These are phyloP conservation scores for Plasmodium sp. DNA, from an alignment of 169 alveolate species.

Conservation along the genomic window DNA sequence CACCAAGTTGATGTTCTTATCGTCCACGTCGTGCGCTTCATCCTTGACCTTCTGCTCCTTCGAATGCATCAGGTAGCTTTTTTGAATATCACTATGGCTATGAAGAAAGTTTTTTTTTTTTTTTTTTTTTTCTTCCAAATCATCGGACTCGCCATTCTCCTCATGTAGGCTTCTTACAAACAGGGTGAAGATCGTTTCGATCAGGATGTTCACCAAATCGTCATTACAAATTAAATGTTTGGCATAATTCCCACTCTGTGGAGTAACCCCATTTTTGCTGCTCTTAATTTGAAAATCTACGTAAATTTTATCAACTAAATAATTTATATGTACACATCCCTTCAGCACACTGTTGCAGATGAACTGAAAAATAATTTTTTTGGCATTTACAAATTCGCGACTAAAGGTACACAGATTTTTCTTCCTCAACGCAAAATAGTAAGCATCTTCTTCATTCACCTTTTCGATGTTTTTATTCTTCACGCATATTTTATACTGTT, in stretches of 20 bases:
- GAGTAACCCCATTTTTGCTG: background rate
- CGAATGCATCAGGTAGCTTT: slow-evolving; percentile 61
- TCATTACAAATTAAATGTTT: slow-evolving; percentile 49
- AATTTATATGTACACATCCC: slow-evolving; percentile 42
- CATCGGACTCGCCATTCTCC: background rate
- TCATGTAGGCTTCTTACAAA: background rate
- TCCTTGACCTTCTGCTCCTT: slow-evolving; percentile 24
- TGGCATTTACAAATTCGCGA: slow-evolving; percentile 56
- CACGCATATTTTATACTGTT: slow-evolving; percentile 54
- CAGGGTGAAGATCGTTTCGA: slow-evolving; percentile 46
- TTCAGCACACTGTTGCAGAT: slow-evolving; percentile 49
- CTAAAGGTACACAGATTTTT: slow-evolving; percentile 55
- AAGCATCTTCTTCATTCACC: slow-evolving; percentile 72
- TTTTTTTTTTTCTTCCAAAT: background rate
- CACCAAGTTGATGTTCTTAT: slow-evolving; percentile 13
- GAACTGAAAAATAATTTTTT: slow-evolving; percentile 42
- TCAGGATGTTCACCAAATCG: slow-evolving; percentile 56
- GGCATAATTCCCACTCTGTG: background rate
- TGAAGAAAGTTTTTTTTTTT: background rate
- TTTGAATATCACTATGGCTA: slow-evolving; percentile 10
- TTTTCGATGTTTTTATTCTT: slow-evolving; percentile 66
- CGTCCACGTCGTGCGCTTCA: background rate
- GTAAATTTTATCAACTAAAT: slow-evolving; percentile 63
- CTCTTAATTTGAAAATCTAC: slow-evolving; percentile 57
- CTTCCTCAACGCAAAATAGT: slow-evolving; percentile 37